phyloP scores from a whole-genome alignment of 1,139 yeast species.

The Blastobotrys apis region DNA sequence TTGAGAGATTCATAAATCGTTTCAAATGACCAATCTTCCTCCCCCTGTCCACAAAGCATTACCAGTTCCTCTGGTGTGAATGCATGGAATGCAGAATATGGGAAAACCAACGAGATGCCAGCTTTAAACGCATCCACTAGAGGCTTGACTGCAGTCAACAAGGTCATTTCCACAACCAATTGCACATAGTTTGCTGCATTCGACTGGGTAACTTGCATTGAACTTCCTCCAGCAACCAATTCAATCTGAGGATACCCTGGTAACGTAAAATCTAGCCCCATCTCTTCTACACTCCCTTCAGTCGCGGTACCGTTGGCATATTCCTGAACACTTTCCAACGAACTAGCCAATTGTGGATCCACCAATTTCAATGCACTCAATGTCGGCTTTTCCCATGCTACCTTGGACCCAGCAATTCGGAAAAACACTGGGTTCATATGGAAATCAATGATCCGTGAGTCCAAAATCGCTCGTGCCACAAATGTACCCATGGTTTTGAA shows the following conservation, averaged over 20 bases:
- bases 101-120: slow-evolving; percentile 84
- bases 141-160: slow-evolving; percentile 58
- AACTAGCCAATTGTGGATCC: slow-evolving; percentile 59
- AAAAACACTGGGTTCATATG: slow-evolving; percentile 71
- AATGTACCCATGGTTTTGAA: slow-evolving; percentile 76
- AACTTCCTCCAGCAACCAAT: slow-evolving; percentile 53
- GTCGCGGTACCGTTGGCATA: slow-evolving; percentile 36
- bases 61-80: slow-evolving; percentile 72
- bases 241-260: slow-evolving; percentile 74
- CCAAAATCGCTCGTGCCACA: slow-evolving; percentile 81
- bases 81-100: slow-evolving; percentile 64
- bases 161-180: slow-evolving; percentile 54
- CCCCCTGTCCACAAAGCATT: slow-evolving; percentile 64
- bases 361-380: slow-evolving; percentile 45
- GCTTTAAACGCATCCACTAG: slow-evolving; percentile 69
- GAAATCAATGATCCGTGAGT: slow-evolving; percentile 81
- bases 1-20: slow-evolving; percentile 56
- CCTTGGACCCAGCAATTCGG: slow-evolving; percentile 25
- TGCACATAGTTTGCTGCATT: slow-evolving; percentile 60
- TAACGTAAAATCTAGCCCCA: slow-evolving; percentile 61
- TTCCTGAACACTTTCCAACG: slow-evolving; percentile 50
- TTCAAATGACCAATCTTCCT: slow-evolving; percentile 78
- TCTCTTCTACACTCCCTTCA: slow-evolving; percentile 37
- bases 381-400: slow-evolving; percentile 27
- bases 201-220: slow-evolving; percentile 44